Conservation (phyloP, 169 alveolate genomes). For the Plasmodium ovale region DNA sequence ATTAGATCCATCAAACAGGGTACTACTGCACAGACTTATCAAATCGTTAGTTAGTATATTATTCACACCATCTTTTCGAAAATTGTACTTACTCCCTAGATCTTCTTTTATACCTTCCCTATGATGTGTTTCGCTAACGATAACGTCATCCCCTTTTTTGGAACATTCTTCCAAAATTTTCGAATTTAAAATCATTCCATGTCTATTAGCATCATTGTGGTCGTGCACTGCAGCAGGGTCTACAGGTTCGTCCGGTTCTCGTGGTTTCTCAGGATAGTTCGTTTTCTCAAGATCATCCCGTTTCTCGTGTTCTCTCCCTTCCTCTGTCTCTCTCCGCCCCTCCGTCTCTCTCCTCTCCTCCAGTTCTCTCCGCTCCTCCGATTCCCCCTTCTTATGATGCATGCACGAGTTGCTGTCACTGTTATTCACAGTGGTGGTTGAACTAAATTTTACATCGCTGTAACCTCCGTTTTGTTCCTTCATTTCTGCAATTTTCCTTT, state of each 20-base stretch:
- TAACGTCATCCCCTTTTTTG: neutral
- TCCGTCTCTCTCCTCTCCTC: neutral
- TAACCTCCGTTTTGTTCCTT: neutral
- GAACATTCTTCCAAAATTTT: neutral
- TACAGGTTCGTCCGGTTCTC: too few relatives aligned
- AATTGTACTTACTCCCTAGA: neutral
- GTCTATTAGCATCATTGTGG: too few relatives aligned
- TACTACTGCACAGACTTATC: constrained; percentile 8
- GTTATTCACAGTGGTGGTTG: constrained; percentile 24
- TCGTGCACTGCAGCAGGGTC: too few relatives aligned
- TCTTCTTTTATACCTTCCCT: neutral
- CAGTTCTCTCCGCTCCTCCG: neutral
- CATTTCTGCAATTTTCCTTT: constrained; percentile 4
- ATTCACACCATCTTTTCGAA: neutral
- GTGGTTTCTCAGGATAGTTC: too few relatives aligned
- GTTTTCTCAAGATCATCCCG: too few relatives aligned
- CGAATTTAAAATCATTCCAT: too few relatives aligned
- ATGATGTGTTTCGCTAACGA: neutral
- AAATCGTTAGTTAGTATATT: neutral
- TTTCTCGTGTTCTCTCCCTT: neutral
- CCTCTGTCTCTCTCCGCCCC: too few relatives aligned
- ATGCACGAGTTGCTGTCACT: constrained; percentile 21
- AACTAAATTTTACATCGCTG: constrained; percentile 14
- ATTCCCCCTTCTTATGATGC: neutral
- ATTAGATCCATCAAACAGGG: neutral